These are phyloP conservation scores for Epichloe glyceriae DNA, from an alignment of 2,329 filamentous ascomycete genomes.

Conservation along the genomic window DNA sequence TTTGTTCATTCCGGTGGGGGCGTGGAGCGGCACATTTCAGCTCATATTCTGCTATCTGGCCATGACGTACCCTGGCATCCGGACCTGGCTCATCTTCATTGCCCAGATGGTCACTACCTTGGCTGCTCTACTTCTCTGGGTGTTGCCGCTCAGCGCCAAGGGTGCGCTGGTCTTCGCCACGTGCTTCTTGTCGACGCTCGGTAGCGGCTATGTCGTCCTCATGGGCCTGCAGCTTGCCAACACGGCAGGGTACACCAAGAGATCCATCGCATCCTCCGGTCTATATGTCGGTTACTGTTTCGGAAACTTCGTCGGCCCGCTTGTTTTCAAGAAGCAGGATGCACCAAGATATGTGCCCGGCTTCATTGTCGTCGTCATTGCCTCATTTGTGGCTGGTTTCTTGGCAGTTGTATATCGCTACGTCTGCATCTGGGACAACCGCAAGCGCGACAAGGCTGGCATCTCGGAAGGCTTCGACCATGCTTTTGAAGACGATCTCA, in stretches of 20 bases:
- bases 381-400: neutral
- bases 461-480: neutral
- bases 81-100: neutral
- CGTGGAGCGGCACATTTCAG: neutral
- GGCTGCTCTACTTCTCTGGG: neutral
- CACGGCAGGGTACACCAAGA: slow-evolving; percentile 4
- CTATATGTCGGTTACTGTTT: slow-evolving; percentile 22
- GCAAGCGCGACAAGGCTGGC: neutral
- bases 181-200: neutral
- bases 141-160: neutral
- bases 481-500: neutral
- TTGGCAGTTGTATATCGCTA: neutral
- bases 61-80: neutral
- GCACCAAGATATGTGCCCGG: slow-evolving; percentile 33
- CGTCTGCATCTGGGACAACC: neutral
- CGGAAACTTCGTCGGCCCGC: slow-evolving; percentile 31
- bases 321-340: slow-evolving; percentile 22
- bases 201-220: neutral
- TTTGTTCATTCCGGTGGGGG: slow-evolving; percentile 36
- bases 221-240: slow-evolving; percentile 15
- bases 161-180: neutral
- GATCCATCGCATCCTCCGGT: neutral
- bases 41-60: neutral
- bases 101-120: neutral
- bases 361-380: slow-evolving; percentile 15